Base-by-base conservation (phyloP, 129 eudicot genomes). In the Artemisia argyi region DNA sequence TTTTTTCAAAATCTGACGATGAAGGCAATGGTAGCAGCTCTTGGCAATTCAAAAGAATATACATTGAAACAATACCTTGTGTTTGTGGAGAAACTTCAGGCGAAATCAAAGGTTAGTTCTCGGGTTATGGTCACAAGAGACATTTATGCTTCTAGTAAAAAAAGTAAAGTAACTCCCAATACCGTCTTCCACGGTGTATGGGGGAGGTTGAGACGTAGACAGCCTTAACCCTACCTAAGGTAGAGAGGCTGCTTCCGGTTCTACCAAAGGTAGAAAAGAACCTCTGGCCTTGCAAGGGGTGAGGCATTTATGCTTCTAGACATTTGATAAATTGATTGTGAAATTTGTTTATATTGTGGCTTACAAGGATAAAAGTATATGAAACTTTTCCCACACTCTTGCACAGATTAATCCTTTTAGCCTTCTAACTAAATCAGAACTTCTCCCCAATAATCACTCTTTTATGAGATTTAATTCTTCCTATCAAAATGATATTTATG, bases 1-100 rank as follows among this genome's bases (percentile, higher is more conserved):
- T 39, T 63, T 39, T 32, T 39, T 10, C 1, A 30, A 49, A 60
- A 26, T 7, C 68, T 76, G 24, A 44, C 73, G 24, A 60, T 73
- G 5, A 61, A 91, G 97, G 97, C 96, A 12, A 87, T 92, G 98
- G 90, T 70, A 65, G 95, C 90, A 0, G 96, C 80, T 22, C 75
- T 87, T 68, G 98, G 96, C 20, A 83, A 85, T 79, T 81, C 91
- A 1, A 92, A 89, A 73, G 96, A 89, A 22, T 92, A 92, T 72
- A 83, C 96, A 5, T 72, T 92, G 95, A 92, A 92, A 80, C 86
- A 84, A 71, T 92, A 89, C 74, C 80, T 92, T 66, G 75, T 80
- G 68, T 84, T 92, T 49, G 91, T 75, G 11, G 86, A 83, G 46
- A 92, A 89, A 66, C 79, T 92, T 69, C 90, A 83, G 73, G 85